Evolutionary conservation across 495 filamentous ascomycete genomes (phyloP).

Genomic region (Ascodesmis nigricans): DNA sequence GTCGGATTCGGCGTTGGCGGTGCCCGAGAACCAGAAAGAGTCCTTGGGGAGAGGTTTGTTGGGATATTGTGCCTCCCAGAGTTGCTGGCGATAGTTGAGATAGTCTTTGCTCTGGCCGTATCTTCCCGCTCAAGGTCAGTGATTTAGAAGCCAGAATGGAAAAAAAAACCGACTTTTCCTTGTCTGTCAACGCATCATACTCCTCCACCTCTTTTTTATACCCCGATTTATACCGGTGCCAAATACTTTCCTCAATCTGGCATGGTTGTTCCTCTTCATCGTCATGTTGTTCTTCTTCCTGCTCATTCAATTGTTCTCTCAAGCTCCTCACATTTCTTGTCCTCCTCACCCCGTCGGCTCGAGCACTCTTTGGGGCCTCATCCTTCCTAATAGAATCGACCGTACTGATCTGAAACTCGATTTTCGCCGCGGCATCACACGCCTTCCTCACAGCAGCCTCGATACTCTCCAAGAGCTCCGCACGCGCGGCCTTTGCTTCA

Average conservation of each 20-base stretch:
- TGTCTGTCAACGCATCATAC: slow-evolving; percentile 3
- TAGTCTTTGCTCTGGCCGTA: slow-evolving; percentile 8
- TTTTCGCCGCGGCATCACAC: too few relatives aligned
- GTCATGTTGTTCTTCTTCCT: too few relatives aligned
- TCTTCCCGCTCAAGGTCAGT: slow-evolving; percentile 5
- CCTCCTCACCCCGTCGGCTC: too few relatives aligned
- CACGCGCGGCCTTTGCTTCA: too few relatives aligned
- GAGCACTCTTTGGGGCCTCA: too few relatives aligned
- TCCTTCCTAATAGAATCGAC: too few relatives aligned
- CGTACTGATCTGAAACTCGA: too few relatives aligned
- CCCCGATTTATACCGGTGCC: background rate
- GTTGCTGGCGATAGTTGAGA: slow-evolving; percentile 11
- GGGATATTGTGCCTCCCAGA: slow-evolving; percentile 14
- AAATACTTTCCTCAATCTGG: background rate
- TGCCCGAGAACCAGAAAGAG: slow-evolving; percentile 9
- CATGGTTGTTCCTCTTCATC: too few relatives aligned
- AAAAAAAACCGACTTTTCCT: slow-evolving; percentile 4
- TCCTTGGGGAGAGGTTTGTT: slow-evolving; percentile 9
- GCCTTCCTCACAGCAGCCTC: too few relatives aligned
- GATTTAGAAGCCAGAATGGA: background rate
- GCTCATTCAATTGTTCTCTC: too few relatives aligned
- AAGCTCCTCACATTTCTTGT: too few relatives aligned
- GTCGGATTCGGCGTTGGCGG: slow-evolving; percentile 2
- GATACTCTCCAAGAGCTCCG: too few relatives aligned
- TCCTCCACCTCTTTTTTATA: background rate